Conservation (phyloP, 176 grass and related monocot species). For the Triticum monococcum region DNA sequence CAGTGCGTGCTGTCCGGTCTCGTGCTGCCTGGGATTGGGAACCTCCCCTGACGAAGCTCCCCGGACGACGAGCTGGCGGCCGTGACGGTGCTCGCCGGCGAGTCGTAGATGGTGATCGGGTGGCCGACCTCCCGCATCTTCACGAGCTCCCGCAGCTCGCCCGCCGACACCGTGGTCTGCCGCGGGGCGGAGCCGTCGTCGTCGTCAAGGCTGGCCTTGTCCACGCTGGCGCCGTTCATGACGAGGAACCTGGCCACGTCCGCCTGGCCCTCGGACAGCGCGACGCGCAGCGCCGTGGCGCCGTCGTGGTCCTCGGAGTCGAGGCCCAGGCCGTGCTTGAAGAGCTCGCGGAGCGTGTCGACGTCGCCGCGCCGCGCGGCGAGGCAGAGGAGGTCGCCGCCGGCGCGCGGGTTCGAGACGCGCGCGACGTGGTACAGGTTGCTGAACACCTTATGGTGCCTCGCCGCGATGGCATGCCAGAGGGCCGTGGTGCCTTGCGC, state of each 20-base stretch:
- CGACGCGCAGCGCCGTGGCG: conserved; percentile 57
- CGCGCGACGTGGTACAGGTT: conserved; percentile 65
- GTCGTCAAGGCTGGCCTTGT: conserved; percentile 31
- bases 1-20: conserved; percentile 10
- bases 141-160: conserved; percentile 45
- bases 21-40: background rate
- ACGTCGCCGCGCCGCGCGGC: conserved; percentile 63
- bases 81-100: background rate
- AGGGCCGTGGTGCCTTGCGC: conserved; percentile 63
- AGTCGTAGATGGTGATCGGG: conserved; percentile 48
- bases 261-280: conserved; percentile 49
- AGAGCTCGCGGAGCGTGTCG: conserved; percentile 63
- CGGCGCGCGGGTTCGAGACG: conserved; percentile 46
- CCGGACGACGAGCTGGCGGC: conserved; percentile 9
- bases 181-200: background rate
- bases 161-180: conserved; percentile 14
- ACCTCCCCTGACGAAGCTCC: background rate
- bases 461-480: conserved; percentile 64
- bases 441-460: conserved; percentile 88
- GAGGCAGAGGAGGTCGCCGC: conserved; percentile 66
- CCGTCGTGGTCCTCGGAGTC: conserved; percentile 70
- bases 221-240: conserved; percentile 64
- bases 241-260: conserved; percentile 59
- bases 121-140: conserved; percentile 51
- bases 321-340: conserved; percentile 67